Percentiles rank a stretch among this genome's conserved stretches.
These are phyloP conservation scores for Sarcomyxa edulis DNA, from an alignment of 768 basidiomycete genomes.

Conservation along the genomic window DNA sequence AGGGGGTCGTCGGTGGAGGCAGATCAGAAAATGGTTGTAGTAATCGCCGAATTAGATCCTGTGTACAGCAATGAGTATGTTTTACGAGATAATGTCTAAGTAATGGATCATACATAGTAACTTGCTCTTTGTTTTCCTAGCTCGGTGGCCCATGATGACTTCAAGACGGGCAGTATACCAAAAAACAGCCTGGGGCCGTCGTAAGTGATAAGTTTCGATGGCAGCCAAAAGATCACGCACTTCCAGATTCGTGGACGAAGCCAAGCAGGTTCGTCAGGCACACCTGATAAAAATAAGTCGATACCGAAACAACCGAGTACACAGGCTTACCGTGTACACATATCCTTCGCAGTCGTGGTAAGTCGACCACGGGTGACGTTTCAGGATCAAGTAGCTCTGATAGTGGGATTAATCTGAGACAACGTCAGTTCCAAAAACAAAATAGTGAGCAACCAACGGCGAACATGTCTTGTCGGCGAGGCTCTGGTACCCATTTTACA, in stretches of 20 bases:
- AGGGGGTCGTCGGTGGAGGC: slow-evolving; percentile 34
- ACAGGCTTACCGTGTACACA: slow-evolving; percentile 50
- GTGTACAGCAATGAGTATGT: no score
- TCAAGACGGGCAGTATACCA: slow-evolving; percentile 53
- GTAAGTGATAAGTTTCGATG: no score
- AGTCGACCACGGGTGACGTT: slow-evolving; percentile 45
- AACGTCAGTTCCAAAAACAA: slow-evolving; percentile 2
- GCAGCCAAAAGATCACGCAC: slow-evolving; percentile 31
- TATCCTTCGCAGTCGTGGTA: slow-evolving; percentile 47
- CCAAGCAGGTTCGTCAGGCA: slow-evolving; percentile 72
- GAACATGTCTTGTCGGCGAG: slow-evolving; percentile 57
- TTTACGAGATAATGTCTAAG: slow-evolving; percentile 1
- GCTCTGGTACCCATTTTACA: slow-evolving; percentile 60
- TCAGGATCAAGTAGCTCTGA: slow-evolving; percentile 57
- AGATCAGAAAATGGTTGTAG: slow-evolving; percentile 46
- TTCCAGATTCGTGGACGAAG: slow-evolving; percentile 75
- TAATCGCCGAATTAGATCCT: slow-evolving; percentile 69
- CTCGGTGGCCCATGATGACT: slow-evolving; percentile 55
- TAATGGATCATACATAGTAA: slow-evolving; percentile 58
- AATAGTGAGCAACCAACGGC: slow-evolving; percentile 1
- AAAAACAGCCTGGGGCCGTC: slow-evolving; percentile 46
- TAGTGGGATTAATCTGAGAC: slow-evolving; percentile 43
- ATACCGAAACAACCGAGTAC: slow-evolving; percentile 4
- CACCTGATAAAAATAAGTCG: slow-evolving; percentile 36
- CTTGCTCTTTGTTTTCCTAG: slow-evolving; percentile 55